phyloP scores from a whole-genome alignment of 345 rosid species.

The Eucalyptus marginata region DNA sequence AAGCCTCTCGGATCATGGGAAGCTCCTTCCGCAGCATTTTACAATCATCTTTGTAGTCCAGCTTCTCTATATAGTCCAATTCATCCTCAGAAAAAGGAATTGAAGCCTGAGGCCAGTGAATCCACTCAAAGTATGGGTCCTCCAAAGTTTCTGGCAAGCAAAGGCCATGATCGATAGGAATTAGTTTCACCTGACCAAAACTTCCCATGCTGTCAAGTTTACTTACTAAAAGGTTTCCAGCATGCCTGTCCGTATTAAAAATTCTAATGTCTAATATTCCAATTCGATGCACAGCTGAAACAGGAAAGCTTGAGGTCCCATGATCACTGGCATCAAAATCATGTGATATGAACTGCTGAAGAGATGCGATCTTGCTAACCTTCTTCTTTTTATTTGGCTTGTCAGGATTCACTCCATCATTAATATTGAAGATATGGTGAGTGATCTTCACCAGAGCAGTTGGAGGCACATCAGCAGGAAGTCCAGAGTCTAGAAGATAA shows the following conservation, averaged over 20 bases:
- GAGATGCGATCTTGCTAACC: constrained; percentile 95
- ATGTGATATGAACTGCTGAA: constrained; percentile 85
- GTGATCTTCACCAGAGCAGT: constrained; percentile 96
- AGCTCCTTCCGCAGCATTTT: constrained; percentile 74
- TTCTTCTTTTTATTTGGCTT: constrained; percentile 46
- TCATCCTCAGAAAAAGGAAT: constrained; percentile 98
- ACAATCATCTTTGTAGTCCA: constrained; percentile 58
- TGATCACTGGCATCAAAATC: constrained; percentile 97
- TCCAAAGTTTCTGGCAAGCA: constrained; percentile 94
- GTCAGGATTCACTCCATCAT: constrained; percentile 65
- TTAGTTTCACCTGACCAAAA: constrained; percentile 81
- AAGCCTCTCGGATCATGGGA: constrained; percentile 93
- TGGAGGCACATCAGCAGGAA: constrained; percentile 88
- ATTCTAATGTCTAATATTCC: constrained; percentile 88
- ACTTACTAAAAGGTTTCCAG: constrained; percentile 84
- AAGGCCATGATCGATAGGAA: constrained; percentile 96
- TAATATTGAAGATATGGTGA: constrained; percentile 82
- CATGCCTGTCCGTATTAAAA: constrained; percentile 95
- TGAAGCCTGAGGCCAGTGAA: constrained; percentile 99
- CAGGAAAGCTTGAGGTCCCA: constrained; percentile 97
- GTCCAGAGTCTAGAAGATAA: constrained; percentile 76
- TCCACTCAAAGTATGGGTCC: constrained; percentile 99
- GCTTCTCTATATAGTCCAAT: constrained; percentile 64
- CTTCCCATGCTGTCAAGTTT: constrained; percentile 61
- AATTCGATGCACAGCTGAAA: constrained; percentile 78